Base-by-base conservation (phyloP, 371 early-diverging fungal species). In the Mucor ambiguus region DNA sequence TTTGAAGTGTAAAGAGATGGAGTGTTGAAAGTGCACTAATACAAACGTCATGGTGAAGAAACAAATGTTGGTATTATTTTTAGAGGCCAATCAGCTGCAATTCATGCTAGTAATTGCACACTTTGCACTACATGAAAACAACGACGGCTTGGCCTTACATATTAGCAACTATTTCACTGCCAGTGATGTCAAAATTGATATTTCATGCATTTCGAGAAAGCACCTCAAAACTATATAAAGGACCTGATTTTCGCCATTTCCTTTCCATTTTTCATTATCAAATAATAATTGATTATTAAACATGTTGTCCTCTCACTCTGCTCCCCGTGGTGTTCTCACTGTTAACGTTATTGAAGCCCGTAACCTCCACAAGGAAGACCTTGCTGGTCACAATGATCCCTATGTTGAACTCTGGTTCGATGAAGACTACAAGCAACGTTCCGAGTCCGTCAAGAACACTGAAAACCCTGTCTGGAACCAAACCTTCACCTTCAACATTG, bases 401-500 rank as follows among this genome's bases (percentile, higher is more conserved):
- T 79, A 64, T 66, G 63, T 76, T 55, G 81, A 81, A 58, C 58
- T 81, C 59, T 78, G 77, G 74, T 29, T 81, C 0, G 75, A 81
- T 59, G 69, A 72, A 30, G 67, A 78, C 28, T 78, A 74, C 69
- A 81, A 78, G 70, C 78, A 81, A 64, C 69, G 74, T 29, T 70
- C 79, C 32, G 68, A 61, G 18, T 61, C 61, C 4, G 41, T 72
- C 37, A 65, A 58, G 49, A 67, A 67, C 58, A 69, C 70, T 26
- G 78, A 78, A 58, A 68, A 78, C 49, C 81, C 81, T 18, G 79
- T 76, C 32, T 81, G 71, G 70, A 73, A 81, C 65, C 72, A 77
- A 66, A 74, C 79, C 5, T 81, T 81, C 61, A 70, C 74, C 18
- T 81, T 81, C 68, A 74, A 70, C 52, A 66, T 81, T 33, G 58